Conservation (phyloP, 78 protist genomes). For the Cyanophora paradoxa region DNA sequence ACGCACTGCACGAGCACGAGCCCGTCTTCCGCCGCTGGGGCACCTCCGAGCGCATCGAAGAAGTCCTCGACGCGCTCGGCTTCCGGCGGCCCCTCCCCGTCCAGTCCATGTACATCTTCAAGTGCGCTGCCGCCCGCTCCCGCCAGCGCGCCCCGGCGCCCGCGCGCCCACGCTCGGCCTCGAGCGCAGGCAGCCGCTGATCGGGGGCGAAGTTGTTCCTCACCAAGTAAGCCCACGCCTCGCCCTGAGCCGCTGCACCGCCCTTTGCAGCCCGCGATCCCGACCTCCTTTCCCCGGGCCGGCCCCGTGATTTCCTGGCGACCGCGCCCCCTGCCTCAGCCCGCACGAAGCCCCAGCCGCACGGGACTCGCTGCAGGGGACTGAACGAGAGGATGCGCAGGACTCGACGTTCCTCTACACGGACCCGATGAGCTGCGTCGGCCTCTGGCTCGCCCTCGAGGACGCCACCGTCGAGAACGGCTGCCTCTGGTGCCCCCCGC, state of each 20-base stretch:
- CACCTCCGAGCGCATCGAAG: background rate
- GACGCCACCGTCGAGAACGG: conserved; percentile 33
- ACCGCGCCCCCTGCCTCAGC: no score
- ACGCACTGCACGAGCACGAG: conserved; percentile 8
- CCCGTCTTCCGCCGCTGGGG: conserved; percentile 3
- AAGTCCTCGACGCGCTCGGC: conserved; percentile 4
- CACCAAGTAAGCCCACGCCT: background rate
- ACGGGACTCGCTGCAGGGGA: background rate
- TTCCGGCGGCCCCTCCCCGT: background rate
- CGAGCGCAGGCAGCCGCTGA: background rate
- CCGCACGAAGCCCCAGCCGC: no score
- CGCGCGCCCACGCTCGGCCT: no score
- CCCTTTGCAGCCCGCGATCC: no score
- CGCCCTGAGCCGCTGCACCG: background rate
- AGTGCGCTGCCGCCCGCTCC: no score
- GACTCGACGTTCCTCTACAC: conserved; percentile 39
- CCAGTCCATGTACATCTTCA: conserved; percentile 24
- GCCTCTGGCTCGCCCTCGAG: conserved; percentile 48
- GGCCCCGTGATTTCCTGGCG: no score
- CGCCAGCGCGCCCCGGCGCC: no score
- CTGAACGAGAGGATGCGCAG: background rate
- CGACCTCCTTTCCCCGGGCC: no score
- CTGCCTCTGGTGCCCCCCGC: conserved; percentile 43
- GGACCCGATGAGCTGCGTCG: conserved; percentile 25
- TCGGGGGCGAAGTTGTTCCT: background rate